These are phyloP conservation scores for Tolypocladium endophyticum DNA, from an alignment of 2,329 filamentous ascomycete genomes.

Conservation along the genomic window DNA sequence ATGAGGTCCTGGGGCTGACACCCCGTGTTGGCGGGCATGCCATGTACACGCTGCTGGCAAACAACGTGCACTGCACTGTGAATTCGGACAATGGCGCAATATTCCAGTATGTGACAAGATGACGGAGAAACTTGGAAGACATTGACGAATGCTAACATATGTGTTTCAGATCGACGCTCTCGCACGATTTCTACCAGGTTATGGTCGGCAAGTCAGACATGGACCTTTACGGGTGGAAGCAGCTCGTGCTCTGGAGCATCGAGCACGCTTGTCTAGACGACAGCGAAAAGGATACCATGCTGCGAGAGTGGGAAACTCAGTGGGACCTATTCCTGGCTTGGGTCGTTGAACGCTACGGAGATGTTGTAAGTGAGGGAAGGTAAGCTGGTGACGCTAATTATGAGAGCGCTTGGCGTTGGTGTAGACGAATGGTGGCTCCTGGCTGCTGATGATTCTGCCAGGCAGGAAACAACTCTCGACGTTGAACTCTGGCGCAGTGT, in stretches of 20 bases:
- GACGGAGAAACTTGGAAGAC: neutral
- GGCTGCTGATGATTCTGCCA: neutral
- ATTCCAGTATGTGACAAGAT: slow-evolving; percentile 40
- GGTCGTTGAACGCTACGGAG: slow-evolving; percentile 33
- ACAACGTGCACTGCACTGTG: slow-evolving; percentile 62
- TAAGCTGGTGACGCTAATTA: neutral
- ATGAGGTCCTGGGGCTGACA: slow-evolving; percentile 63
- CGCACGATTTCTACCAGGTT: slow-evolving; percentile 69
- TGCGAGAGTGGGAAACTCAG: slow-evolving; percentile 35
- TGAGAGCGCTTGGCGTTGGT: neutral
- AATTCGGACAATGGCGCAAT: slow-evolving; percentile 68
- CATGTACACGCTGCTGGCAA: slow-evolving; percentile 58
- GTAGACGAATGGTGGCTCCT: neutral
- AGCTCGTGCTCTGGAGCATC: slow-evolving; percentile 53
- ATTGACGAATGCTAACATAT: neutral
- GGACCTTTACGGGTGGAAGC: slow-evolving; percentile 60
- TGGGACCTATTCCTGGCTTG: slow-evolving; percentile 50
- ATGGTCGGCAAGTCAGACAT: slow-evolving; percentile 60
- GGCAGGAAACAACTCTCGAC: neutral
- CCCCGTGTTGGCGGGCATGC: slow-evolving; percentile 54
- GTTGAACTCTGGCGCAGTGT: neutral
- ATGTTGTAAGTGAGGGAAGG: neutral
- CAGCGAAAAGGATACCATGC: slow-evolving; percentile 25
- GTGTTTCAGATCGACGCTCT: slow-evolving; percentile 49
- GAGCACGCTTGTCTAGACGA: slow-evolving; percentile 45